phyloP scores from a whole-genome alignment of 1,284 basidiomycete genomes.

The Puccinia triticina region DNA sequence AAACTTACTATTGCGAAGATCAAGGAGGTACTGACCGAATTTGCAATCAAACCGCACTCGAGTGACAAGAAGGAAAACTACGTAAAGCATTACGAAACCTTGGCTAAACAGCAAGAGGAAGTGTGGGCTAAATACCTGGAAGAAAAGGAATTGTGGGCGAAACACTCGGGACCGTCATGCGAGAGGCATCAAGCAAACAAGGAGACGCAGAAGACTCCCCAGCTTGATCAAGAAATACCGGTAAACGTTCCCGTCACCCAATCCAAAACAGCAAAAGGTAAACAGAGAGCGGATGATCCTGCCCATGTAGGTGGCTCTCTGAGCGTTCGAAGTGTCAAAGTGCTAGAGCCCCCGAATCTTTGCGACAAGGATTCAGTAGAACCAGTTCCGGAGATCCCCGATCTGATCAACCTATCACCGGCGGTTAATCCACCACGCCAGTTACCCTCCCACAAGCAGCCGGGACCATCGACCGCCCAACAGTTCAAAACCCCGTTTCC shows the following conservation, averaged over 20 bases:
- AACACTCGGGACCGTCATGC: too few species aligned
- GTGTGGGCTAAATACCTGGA: background rate
- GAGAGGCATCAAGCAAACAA: background rate
- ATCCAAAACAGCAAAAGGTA: background rate
- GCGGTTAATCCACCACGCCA: background rate
- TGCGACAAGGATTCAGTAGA: background rate
- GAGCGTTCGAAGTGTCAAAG: background rate
- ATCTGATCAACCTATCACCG: background rate
- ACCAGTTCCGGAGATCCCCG: background rate
- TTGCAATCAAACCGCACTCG: background rate
- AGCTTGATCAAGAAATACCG: background rate
- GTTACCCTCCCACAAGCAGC: background rate
- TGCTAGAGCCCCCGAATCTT: background rate
- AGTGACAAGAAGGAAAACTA: background rate
- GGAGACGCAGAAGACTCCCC: background rate
- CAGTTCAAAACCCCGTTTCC: slow-evolving; percentile 5
- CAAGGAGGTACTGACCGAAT: background rate
- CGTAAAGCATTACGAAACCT: background rate
- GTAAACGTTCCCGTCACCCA: background rate
- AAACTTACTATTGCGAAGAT: background rate
- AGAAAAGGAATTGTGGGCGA: too few species aligned
- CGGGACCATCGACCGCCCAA: background rate
- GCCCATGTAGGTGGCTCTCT: background rate
- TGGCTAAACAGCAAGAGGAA: background rate
- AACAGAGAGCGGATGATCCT: background rate